phyloP scores from a whole-genome alignment of 441 rosid species.

The Croton setiger region DNA sequence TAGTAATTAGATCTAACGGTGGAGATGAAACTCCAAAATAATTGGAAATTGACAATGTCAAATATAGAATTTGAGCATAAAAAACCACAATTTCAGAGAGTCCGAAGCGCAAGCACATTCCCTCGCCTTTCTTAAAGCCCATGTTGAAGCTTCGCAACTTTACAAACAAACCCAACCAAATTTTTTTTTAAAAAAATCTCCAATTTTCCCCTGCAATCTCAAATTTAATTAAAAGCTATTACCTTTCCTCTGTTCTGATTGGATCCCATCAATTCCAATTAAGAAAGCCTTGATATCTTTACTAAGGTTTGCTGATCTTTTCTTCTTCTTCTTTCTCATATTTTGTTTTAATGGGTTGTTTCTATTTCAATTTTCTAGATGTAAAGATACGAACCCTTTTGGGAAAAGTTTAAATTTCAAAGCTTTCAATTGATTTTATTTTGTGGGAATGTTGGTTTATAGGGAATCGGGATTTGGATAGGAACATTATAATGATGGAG shows the following conservation, averaged over 20 bases:
- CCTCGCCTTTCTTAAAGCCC: slow-evolving; percentile 20
- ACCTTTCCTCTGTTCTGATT: not conserved
- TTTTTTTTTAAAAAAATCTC: not conserved
- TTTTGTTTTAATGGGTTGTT: not conserved
- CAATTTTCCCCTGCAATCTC: not conserved
- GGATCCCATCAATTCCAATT: slow-evolving; percentile 11
- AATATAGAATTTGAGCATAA: not conserved
- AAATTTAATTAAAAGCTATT: not conserved
- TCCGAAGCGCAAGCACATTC: slow-evolving; percentile 15
- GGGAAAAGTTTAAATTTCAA: too few relatives aligned
- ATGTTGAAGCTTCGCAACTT: not conserved
- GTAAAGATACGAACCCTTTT: too few relatives aligned
- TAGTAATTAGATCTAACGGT: slow-evolving; percentile 8
- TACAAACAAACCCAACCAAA: not conserved
- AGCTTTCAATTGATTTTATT: not conserved
- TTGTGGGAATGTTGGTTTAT: not conserved
- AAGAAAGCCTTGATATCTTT: too few relatives aligned
- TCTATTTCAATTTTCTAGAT: too few relatives aligned
- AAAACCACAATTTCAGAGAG: not conserved
- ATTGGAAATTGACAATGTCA: slow-evolving; percentile 9
- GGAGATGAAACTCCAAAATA: not conserved
- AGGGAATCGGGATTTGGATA: slow-evolving; percentile 2
- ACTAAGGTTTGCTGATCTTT: slow-evolving; percentile 1
- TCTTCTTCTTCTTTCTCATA: not conserved
- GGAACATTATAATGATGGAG: slow-evolving; percentile 52